Evolutionary conservation across 192 early-diverging fungal species (phyloP), one percentile per base, ranked within the genome.

Genomic region (Pilobolus umbonatus): DNA sequence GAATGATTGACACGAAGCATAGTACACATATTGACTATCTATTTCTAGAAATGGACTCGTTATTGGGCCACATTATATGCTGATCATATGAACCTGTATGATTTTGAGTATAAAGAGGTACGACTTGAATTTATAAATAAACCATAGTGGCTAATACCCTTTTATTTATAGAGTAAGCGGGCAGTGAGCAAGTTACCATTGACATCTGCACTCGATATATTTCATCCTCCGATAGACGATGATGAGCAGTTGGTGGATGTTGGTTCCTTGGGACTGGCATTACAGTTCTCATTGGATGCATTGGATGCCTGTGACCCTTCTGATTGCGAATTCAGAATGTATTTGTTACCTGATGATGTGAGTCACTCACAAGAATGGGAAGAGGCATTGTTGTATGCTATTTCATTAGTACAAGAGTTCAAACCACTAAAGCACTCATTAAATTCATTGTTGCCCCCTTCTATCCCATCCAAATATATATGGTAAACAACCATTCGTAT

Each of bases 51-150:
- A 48, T 71, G 68, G 68, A 15, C 60, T 19, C 51, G 68, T 30
- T 71, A 65, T 46, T 65, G 62, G 62, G 62, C 62, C 2, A 50
- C 49, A 31, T 30, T 71, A 14, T 45, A 61, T 48, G 52, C 45
- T 17, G 29, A 54, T 14, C 35, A 64, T 26, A 39, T 71, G 10
- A 21, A 44, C 21, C 53, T 71, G 22, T 71, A 65, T 60, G 68
- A 71, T 61, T 71, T 71, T 71, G 68, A 71, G 34, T 59, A 64
- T 40, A 64, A 64, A 43, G 68, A 71, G 59, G 59, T 56, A 34
- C 48, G 30, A 30, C 36, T 36, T 36, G 24, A 47, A 22, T 58
- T 1, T 34, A 58, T n/a, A 21, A 45, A 14, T 58, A 46, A 31
- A 22, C 31, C 24, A 32, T 32, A 21, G 32, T 9, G 42, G 1